phyloP scores from a whole-genome alignment of 2,329 filamentous ascomycete species.

The Fusarium pininemorale region DNA sequence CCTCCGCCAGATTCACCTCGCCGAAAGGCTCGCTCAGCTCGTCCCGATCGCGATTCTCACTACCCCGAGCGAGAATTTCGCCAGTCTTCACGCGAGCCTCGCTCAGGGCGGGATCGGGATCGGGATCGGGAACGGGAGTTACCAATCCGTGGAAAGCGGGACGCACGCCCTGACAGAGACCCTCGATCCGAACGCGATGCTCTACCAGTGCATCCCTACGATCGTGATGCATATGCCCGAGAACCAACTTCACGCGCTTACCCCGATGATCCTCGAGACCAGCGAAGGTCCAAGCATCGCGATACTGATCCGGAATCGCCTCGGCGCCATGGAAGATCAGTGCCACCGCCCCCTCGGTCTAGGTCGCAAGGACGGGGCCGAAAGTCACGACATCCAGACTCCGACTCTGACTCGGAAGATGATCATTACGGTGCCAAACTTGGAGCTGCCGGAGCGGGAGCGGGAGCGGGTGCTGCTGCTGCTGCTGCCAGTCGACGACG shows the following conservation, averaged over 20 bases:
- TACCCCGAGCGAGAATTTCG: slow-evolving; percentile 11
- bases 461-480: slow-evolving; percentile 11
- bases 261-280: slow-evolving; percentile 6
- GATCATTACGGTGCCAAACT: slow-evolving; percentile 10
- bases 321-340: slow-evolving; percentile 26
- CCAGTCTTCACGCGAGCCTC: slow-evolving; percentile 14
- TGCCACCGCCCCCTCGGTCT: slow-evolving; percentile 22
- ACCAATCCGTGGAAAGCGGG: slow-evolving; percentile 16
- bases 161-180: slow-evolving; percentile 12
- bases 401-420: slow-evolving; percentile 33
- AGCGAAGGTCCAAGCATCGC: slow-evolving; percentile 1
- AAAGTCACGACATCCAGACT: slow-evolving; percentile 16
- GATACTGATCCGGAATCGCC: slow-evolving; percentile 18
- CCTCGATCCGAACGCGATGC: slow-evolving; percentile 9
- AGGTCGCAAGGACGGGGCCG: slow-evolving; percentile 27
- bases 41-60: slow-evolving; percentile 18
- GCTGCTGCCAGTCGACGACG: slow-evolving; percentile 25
- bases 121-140: slow-evolving; percentile 17
- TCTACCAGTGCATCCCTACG: slow-evolving; percentile 11
- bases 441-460: slow-evolving; percentile 9
- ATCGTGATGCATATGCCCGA: slow-evolving; percentile 11
- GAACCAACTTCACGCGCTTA: neutral
- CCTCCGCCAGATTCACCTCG: slow-evolving; percentile 33
- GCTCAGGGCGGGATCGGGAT: slow-evolving; percentile 18
- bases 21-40: slow-evolving; percentile 28